phyloP scores from a whole-genome alignment of 352 stramenopile genomes.

The Pythium phragmiticola region DNA sequence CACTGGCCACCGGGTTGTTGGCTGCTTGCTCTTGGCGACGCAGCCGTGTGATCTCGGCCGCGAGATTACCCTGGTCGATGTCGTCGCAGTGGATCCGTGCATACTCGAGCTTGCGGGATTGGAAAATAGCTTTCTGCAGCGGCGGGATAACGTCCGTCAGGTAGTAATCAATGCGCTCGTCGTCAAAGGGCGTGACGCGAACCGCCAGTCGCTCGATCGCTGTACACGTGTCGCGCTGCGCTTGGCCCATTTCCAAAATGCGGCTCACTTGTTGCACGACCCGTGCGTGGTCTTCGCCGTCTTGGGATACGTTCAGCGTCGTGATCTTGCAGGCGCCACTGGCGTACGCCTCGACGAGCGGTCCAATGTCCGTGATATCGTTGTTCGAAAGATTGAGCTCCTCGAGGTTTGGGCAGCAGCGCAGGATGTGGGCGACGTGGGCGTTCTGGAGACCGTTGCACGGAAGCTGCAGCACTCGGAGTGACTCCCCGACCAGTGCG shows the following conservation, averaged over 20 bases:
- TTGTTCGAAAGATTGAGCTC: slow-evolving; percentile 19
- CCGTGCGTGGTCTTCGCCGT: slow-evolving; percentile 1
- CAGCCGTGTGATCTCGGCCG: slow-evolving; percentile 12
- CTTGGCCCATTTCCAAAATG: slow-evolving; percentile 9
- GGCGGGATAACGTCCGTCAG: slow-evolving; percentile 9
- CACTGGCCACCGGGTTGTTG: not conserved
- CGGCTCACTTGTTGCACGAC: slow-evolving; percentile 3
- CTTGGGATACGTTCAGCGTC: slow-evolving; percentile 14
- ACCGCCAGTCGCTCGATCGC: slow-evolving; percentile 15
- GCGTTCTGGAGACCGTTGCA: slow-evolving; percentile 7
- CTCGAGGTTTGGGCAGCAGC: slow-evolving; percentile 14
- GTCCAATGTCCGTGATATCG: slow-evolving; percentile 14
- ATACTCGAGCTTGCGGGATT: slow-evolving; percentile 14
- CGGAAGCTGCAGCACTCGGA: slow-evolving; percentile 13
- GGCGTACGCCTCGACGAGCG: slow-evolving; percentile 17
- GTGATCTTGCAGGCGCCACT: slow-evolving; percentile 13
- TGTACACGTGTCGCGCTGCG: not conserved
- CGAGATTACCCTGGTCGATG: slow-evolving; percentile 13
- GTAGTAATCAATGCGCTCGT: slow-evolving; percentile 18
- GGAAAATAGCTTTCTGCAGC: slow-evolving; percentile 12
- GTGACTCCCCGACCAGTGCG: slow-evolving; percentile 5
- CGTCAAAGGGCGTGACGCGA: slow-evolving; percentile 17
- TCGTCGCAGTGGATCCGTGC: slow-evolving; percentile 18
- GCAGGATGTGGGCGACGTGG: slow-evolving; percentile 13
- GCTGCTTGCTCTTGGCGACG: slow-evolving; percentile 7